phyloP scores from a whole-genome alignment of 2,329 filamentous ascomycete genomes.

The Xenoacremonium recifei region DNA sequence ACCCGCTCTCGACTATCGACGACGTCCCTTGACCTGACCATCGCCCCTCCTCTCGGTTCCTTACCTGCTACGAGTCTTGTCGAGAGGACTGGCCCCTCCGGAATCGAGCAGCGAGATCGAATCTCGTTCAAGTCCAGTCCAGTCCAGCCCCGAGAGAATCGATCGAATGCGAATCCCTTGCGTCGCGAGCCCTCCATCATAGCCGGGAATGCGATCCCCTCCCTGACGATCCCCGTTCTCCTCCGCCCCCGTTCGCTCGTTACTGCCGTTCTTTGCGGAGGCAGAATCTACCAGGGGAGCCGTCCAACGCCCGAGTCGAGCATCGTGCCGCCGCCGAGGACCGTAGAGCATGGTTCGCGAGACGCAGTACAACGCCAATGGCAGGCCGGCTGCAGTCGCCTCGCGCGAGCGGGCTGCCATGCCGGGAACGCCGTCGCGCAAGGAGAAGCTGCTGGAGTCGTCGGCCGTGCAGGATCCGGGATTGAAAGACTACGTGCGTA shows the following conservation, averaged over 20 bases:
- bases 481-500: conserved; percentile 74
- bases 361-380: conserved; percentile 40
- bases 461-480: conserved; percentile 71
- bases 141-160: not conserved
- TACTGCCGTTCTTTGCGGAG: conserved; percentile 13
- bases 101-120: conserved; percentile 1
- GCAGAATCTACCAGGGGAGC: conserved; percentile 5
- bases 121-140: conserved; percentile 3
- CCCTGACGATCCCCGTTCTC: conserved; percentile 13
- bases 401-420: conserved; percentile 44
- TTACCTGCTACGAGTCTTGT: conserved; percentile 2
- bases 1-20: conserved; percentile 8
- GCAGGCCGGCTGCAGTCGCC: conserved; percentile 37
- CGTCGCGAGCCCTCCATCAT: conserved; percentile 16
- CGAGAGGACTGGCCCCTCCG: no score
- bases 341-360: conserved; percentile 32
- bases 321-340: conserved; percentile 6
- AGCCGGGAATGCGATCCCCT: conserved; percentile 27
- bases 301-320: not conserved
- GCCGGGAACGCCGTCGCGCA: conserved; percentile 60
- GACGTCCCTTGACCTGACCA: conserved; percentile 10
- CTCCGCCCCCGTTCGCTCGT: conserved; percentile 7
- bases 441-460: conserved; percentile 61
- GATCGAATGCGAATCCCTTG: conserved; percentile 15
- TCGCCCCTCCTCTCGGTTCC: conserved; percentile 4